A percentile compares a stretch with the other conserved stretches of the same genome.
These are phyloP conservation scores for Lycium ferocissimum DNA, from an alignment of 257 asterid genomes.

Conservation along the genomic window DNA sequence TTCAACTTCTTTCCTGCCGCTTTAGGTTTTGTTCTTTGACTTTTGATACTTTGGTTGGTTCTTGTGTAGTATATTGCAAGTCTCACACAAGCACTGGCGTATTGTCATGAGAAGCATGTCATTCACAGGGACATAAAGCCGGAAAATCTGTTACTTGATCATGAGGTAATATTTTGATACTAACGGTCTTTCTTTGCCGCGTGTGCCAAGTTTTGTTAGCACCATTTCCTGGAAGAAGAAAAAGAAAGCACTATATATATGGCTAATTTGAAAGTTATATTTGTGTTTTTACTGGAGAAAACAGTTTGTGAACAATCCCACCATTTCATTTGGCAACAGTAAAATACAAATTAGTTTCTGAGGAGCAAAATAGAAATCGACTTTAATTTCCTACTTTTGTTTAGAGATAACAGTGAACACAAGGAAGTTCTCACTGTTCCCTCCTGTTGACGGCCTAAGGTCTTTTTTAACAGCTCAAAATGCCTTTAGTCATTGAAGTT, in stretches of 20 bases:
- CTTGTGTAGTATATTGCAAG: conserved; percentile 70
- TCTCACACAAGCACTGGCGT: conserved; percentile 83
- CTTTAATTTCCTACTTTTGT: not conserved
- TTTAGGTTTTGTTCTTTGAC: conserved; percentile 14
- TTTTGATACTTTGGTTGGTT: conserved; percentile 31
- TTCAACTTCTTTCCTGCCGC: conserved; percentile 13
- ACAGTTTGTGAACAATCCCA: not conserved
- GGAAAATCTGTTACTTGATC: conserved; percentile 92
- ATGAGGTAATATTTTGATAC: conserved; percentile 64
- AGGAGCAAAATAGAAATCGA: not conserved
- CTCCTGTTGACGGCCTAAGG: not conserved
- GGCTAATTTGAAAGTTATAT: not conserved
- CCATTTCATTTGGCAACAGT: conserved; percentile 6
- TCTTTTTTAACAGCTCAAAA: not conserved
- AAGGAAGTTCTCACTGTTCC: not conserved
- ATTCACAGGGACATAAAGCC: conserved; percentile 99
- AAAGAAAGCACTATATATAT: not conserved
- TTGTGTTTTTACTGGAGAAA: not conserved
- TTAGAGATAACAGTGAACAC: conserved; percentile 9
- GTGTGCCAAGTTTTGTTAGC: not conserved
- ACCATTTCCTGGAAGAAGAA: not conserved
- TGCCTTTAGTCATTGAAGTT: not conserved
- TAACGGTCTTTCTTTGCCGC: not conserved
- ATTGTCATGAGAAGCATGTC: conserved; percentile 91
- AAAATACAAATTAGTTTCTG: not conserved